Base-by-base conservation (phyloP, 2,329 filamentous ascomycete species). In the Conoideocrella luteorostrata region DNA sequence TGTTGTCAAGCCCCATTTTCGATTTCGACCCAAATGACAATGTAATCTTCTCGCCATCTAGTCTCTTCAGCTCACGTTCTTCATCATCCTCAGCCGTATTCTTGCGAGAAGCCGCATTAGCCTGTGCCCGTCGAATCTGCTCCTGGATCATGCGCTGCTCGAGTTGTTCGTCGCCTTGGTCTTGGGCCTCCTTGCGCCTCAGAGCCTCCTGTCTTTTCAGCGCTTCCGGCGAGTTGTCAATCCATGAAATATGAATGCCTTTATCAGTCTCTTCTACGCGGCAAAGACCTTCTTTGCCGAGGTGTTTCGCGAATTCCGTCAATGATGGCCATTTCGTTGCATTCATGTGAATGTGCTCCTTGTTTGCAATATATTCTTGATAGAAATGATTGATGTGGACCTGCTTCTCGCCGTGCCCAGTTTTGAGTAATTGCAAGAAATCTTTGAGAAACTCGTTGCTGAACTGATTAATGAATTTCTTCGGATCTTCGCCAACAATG, bases 341-440 rank as follows among this genome's bases (percentile, higher is more conserved):
- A 64, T 96, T 96, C 86, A 97, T 89, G 61, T 97, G 93, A 7
- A 93, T 71, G 60, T 97, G 91, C 56, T 88, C 77, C 63, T 46
- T 54, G 53, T 91, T 84, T 13, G 80, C 75, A 53, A 97, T 96
- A 56, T 95, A 93, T 28, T 90, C 84, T 61, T 97, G 88, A 66
- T 98, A 98, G 63, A 97, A 97, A 49, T 87, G 82, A 58, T 98
- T 98, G 41, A 90, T 79, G 26, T 90, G 78, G 2, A 97, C 82
- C 55, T 81, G 78, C 64, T 98, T 98, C 65, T 95, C 89, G 50
- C 89, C 88, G 57, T 98, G 93, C 0, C 83, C 79, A 0, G 90
- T 95, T 45, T 80, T 77, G 6, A 98, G 72, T 2, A 93, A 71
- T 45, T 80, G 72, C 1, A 94, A 50, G 55, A 95, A 95, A 58